A percentile compares a stretch with the other conserved stretches of the same genome.
Evolutionary conservation across 169 alveolate genomes (phyloP).

Genomic region (Cryptosporidium canis): DNA sequence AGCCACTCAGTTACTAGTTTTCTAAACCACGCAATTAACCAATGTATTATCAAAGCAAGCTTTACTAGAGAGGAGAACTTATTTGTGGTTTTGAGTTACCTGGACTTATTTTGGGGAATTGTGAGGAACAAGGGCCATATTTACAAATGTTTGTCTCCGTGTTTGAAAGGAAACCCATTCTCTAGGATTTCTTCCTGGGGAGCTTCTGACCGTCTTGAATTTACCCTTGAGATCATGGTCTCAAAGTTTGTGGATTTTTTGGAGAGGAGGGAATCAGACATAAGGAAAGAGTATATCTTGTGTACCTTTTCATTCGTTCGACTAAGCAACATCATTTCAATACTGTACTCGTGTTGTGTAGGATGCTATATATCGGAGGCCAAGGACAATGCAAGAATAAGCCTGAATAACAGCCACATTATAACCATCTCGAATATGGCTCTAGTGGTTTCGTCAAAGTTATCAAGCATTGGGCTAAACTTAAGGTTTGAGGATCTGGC

Average conservation of each 20-base stretch:
- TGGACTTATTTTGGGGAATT: slow-evolving; percentile 47
- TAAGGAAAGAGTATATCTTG: not conserved
- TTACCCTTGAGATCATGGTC: not conserved
- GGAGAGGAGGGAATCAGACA: not conserved
- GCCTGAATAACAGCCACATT: slow-evolving; percentile 1
- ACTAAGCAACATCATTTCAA: slow-evolving; percentile 36
- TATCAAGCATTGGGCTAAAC: not conserved
- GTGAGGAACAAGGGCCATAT: slow-evolving; percentile 31
- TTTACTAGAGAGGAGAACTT: not conserved
- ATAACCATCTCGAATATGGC: not conserved
- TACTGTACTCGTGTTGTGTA: slow-evolving; percentile 42
- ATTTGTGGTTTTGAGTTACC: not conserved
- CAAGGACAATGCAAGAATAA: not conserved
- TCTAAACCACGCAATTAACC: not conserved
- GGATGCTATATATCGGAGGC: slow-evolving; percentile 5
- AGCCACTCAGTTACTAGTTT: slow-evolving; percentile 5
- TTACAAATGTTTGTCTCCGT: slow-evolving; percentile 31
- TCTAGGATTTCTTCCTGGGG: slow-evolving; percentile 2
- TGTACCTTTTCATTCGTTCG: slow-evolving; percentile 18
- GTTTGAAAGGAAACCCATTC: slow-evolving; percentile 4
- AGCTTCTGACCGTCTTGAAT: slow-evolving; percentile 17
- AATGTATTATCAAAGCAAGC: not conserved
- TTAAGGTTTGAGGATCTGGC: not conserved
- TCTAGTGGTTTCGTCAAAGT: slow-evolving; percentile 2
- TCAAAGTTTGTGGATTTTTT: not conserved